Percentiles rank a stretch among this genome's conserved stretches.
These are phyloP conservation scores for Citrullus colocynthis DNA, from an alignment of 306 rosid species.

Conservation along the genomic window DNA sequence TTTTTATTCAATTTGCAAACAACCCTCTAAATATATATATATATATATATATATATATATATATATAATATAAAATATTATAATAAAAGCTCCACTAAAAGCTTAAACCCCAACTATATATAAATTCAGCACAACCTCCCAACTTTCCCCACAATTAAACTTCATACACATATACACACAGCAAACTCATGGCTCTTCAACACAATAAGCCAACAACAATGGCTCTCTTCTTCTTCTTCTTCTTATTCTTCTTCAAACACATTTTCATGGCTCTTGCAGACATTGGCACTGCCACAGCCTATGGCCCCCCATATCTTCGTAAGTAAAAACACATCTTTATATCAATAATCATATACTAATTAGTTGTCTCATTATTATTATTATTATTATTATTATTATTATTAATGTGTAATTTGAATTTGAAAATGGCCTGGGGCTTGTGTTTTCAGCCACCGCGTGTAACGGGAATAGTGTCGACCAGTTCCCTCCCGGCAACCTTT, in stretches of 20 bases:
- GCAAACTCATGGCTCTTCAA: background rate
- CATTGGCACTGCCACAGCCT: conserved; percentile 11
- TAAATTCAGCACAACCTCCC: background rate
- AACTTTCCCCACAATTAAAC: too few species aligned
- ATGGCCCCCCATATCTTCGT: conserved; percentile 51
- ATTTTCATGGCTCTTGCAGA: background rate
- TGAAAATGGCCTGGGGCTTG: background rate
- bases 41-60: too few species aligned
- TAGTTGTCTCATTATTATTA: too few species aligned
- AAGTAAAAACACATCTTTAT: conserved; percentile 1
- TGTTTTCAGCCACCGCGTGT: conserved; percentile 18
- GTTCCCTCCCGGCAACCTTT: conserved; percentile 36
- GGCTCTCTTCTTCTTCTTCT: background rate
- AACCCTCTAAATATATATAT: too few species aligned
- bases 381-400: too few species aligned
- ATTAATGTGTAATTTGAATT: too few species aligned
- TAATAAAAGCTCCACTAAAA: too few species aligned
- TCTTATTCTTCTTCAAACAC: background rate
- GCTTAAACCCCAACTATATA: background rate
- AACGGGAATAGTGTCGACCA: conserved; percentile 23
- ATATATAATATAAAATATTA: too few species aligned
- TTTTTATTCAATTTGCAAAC: too few species aligned
- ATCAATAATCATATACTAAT: background rate
- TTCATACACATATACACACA: too few species aligned
- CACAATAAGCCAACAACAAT: too few species aligned